Evolutionary conservation across 176 grass and related monocot genomes (phyloP), one percentile per base, ranked within the genome.

Genomic region (Echinochloa phyllopogon): DNA sequence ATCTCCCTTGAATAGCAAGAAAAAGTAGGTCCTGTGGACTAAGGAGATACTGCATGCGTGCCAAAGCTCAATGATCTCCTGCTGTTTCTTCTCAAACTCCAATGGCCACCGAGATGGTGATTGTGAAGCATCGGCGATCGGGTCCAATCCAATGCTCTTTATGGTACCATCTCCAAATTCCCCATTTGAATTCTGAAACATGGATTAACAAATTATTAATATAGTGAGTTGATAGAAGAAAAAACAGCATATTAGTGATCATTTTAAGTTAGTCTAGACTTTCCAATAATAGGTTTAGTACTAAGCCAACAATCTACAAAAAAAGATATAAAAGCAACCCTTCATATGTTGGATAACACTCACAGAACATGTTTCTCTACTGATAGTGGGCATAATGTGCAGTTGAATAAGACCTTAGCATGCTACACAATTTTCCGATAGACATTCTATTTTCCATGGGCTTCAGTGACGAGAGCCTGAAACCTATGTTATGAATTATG

Each of bases 21-120:
- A 99, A 70, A 99, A 96, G 74, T 95, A 94, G 14, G 96, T 99
- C 78, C 96, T 91, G 69, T 99, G 96, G 65, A 96, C 87, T 44
- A 99, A 72, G 9, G 96, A 94, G 67, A 96, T 94, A 79, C 91
- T 74, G 64, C 96, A 99, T 17, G 86, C 81, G 18, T 94, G 89
- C 96, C 96, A 99, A 50, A 96, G 88, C 37, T 94, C 80, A 41
- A 99, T 92, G 68, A 99, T 96, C 67, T 91, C 87, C 76, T 91
- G 91, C 23, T 96, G 96, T 39, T 92, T 94, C 75, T 85, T 95
- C 78, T 90, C 91, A 18, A 95, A 99, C 81, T 96, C 93, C 72
- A 89, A 16, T 10, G 91, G 78, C 96, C 96, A 96, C 59, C 85
- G 68, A 6, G 91, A 89, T 88, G 95, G 93, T 69, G 95, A 92